phyloP scores from a whole-genome alignment of 225 moss, liverwort and hornwort species.

The Pseudoscleropodium purum region DNA sequence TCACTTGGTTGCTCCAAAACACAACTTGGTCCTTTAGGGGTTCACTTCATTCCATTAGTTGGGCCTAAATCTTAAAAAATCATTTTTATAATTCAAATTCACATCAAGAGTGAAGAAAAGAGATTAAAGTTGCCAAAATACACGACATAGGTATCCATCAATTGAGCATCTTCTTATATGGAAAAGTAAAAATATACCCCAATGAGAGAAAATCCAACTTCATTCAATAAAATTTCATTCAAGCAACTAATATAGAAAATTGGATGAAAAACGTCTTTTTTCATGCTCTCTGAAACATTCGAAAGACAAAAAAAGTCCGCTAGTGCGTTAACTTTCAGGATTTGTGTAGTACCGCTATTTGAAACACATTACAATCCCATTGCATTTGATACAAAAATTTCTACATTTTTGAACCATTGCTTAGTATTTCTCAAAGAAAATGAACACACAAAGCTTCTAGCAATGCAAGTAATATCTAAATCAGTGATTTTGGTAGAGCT shows the following conservation, averaged over 20 bases:
- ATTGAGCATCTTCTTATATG: neutral
- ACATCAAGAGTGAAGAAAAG: neutral
- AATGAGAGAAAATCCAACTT: neutral
- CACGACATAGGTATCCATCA: neutral
- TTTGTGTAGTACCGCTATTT: neutral
- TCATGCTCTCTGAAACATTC: neutral
- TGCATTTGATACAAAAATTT: neutral
- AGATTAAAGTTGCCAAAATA: neutral
- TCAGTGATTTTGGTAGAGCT: neutral
- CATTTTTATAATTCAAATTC: neutral
- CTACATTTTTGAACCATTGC: neutral
- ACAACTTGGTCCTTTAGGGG: too few relatives aligned
- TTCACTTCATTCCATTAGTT: neutral
- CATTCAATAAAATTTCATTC: neutral
- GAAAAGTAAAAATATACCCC: neutral
- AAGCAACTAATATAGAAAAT: neutral
- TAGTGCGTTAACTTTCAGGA: too few relatives aligned
- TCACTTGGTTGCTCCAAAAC: too few relatives aligned
- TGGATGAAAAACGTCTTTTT: neutral
- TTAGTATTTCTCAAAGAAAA: neutral
- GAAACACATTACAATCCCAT: neutral
- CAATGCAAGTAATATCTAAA: neutral
- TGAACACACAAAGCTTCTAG: neutral
- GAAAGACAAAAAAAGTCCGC: too few relatives aligned
- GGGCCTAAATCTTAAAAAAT: neutral